Evolutionary conservation across 345 rosid species (phyloP), one percentile per base, ranked within the genome.

Genomic region (Cardamine resedifolia): DNA sequence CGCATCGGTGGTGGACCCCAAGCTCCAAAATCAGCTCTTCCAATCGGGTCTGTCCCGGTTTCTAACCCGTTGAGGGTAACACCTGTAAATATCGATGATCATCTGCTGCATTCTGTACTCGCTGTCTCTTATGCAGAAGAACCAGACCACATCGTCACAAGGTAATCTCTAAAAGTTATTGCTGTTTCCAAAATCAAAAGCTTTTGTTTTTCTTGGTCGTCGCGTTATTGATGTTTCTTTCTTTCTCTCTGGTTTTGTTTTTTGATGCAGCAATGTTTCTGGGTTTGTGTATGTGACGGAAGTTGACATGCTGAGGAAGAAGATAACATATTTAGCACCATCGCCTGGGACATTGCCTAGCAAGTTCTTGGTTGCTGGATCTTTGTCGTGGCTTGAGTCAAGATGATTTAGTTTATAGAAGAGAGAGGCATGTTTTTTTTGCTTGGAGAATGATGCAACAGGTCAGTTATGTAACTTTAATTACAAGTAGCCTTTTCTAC

Each of bases 1-100:
- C 89, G 88, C 55, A 79, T 95, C 67, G 99, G 96, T 56, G 96
- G 93, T 7, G 96, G 92, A 58, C 96, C 96, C 21, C 96, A 86
- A 74, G 96, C 96, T 70, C 92, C 96, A 41, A 87, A 77, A 64
- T 90, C 96, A 36, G 96, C 96, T 69, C 81, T 86, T 16, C 97
- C 97, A 20, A 85, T 88, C 5, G 96, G 96, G 23, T 71, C 76
- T 65, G 61, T 58, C 20, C 62, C 76, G 2, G 68, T 71, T 39
- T 84, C 99, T 44, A 86, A 87, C 51, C 90, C 87, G 6, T 81
- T 87, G 31, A 86, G 90, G 66, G 75, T 84, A 55, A 72, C 89
- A 1, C 86, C 86, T 58, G 88, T 85, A 48, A 90, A 74, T 69
- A 71, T 87, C 10, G 88, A 83, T 66, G 70, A 58, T 10, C 77